Evolutionary conservation across 768 basidiomycete species (phyloP).

Genomic region (Aureoboletus auriporus): DNA sequence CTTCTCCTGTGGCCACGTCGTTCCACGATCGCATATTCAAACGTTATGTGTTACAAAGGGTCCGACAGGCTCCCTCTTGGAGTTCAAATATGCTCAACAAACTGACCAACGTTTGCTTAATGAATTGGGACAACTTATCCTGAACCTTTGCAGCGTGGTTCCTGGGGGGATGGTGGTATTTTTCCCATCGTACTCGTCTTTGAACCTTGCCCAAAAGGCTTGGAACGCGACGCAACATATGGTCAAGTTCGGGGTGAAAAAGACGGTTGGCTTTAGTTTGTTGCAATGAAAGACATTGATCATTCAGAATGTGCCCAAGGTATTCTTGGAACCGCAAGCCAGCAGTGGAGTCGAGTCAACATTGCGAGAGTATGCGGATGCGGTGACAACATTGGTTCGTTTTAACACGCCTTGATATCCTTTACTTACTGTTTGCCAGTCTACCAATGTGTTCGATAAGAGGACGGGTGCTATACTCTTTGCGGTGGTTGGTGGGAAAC

Average conservation of each 20-base stretch:
- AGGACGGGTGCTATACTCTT: constrained; percentile 74
- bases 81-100: constrained; percentile 79
- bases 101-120: constrained; percentile 60
- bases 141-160: constrained; percentile 75
- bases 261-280: constrained; percentile 49
- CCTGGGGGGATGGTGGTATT: constrained; percentile 92
- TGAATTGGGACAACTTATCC: constrained; percentile 79
- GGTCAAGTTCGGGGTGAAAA: constrained; percentile 61
- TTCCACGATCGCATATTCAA: constrained; percentile 74
- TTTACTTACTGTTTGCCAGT: constrained; percentile 15
- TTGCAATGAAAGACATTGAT: background rate
- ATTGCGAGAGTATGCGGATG: constrained; percentile 66
- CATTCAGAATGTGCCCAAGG: constrained; percentile 37
- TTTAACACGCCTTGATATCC: background rate
- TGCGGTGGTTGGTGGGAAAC: constrained; percentile 93
- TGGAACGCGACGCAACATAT: constrained; percentile 68
- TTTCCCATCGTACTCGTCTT: constrained; percentile 85
- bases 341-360: constrained; percentile 67
- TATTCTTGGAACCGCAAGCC: constrained; percentile 87
- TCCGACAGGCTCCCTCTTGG: constrained; percentile 67
- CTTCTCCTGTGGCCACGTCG: constrained; percentile 92
- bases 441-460: constrained; percentile 23
- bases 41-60: constrained; percentile 72
- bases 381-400: constrained; percentile 32
- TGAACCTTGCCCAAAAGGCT: constrained; percentile 57